These are phyloP conservation scores for Yamadazyma buinensis DNA, from an alignment of 1,139 yeast species.

Conservation along the genomic window DNA sequence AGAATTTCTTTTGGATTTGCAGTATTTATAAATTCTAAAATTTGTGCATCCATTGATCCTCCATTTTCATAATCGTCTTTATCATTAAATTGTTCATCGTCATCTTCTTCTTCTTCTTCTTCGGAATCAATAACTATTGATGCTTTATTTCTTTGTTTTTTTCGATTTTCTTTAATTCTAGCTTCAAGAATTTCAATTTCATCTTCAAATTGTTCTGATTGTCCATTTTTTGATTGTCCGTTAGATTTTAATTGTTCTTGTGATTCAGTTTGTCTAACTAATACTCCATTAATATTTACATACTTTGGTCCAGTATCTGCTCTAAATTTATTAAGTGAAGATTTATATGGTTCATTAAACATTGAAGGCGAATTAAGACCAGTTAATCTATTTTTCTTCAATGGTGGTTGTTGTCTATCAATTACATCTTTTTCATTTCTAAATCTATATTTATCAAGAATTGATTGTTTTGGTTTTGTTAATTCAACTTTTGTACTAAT, in stretches of 20 bases:
- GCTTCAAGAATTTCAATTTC: constrained; percentile 41
- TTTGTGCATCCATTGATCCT: constrained; percentile 55
- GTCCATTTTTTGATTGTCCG: too few relatives aligned
- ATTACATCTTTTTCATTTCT: constrained; percentile 10
- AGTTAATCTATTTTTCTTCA: constrained; percentile 37
- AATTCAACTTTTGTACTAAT: constrained; percentile 53
- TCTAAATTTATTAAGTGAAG: background rate
- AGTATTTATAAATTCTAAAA: constrained; percentile 72
- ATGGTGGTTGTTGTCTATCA: constrained; percentile 13
- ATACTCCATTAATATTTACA: background rate
- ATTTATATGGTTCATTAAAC: background rate
- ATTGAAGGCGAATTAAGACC: constrained; percentile 14
- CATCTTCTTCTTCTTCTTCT: constrained; percentile 28
- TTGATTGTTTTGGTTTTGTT: constrained; percentile 50
- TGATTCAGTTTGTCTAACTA: background rate
- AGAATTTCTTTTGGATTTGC: constrained; percentile 73
- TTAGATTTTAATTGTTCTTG: too few relatives aligned
- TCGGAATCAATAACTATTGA: constrained; percentile 14
- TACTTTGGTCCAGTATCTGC: background rate
- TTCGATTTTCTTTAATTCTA: constrained; percentile 31
- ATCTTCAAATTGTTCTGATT: too few relatives aligned
- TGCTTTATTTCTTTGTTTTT: constrained; percentile 10
- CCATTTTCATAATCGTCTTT: constrained; percentile 35
- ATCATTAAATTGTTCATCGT: constrained; percentile 32
- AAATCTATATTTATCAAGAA: constrained; percentile 47